Evolutionary conservation across 2,329 filamentous ascomycete species (phyloP).

Genomic region (Zymoseptoria ardabiliae): DNA sequence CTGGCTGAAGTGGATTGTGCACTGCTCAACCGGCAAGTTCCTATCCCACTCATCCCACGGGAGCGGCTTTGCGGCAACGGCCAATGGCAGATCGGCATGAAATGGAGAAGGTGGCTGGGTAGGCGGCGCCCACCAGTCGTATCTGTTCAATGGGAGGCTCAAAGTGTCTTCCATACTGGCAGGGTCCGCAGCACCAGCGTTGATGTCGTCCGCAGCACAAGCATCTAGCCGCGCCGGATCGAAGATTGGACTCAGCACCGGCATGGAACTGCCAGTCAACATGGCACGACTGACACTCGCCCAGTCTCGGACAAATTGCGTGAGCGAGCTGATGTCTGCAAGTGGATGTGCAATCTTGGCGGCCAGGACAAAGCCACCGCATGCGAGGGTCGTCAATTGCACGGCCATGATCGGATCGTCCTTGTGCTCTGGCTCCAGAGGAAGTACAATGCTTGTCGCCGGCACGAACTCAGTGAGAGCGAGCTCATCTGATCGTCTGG

Average conservation of each 20-base stretch:
- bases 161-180: not conserved
- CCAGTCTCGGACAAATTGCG: conserved; percentile 3
- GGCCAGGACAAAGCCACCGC: conserved; percentile 3
- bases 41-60: conserved; percentile 1
- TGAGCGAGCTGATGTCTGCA: conserved; percentile 4
- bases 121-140: conserved; percentile 4
- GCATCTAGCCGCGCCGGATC: conserved; percentile 1
- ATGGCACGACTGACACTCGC: conserved; percentile 2
- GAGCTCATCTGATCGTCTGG: not conserved
- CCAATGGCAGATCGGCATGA: not conserved
- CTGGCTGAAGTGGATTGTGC: conserved; percentile 3
- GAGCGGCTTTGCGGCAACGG: not conserved
- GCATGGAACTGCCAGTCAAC: not conserved
- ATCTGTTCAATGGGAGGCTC: conserved; percentile 3
- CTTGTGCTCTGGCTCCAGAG: not conserved
- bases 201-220: conserved; percentile 1
- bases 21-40: not conserved
- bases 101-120: conserved; percentile 1
- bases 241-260: not conserved
- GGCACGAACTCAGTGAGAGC: conserved; percentile 1
- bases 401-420: conserved; percentile 4
- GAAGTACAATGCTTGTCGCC: conserved; percentile 1
- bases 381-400: conserved; percentile 3
- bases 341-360: conserved; percentile 7
- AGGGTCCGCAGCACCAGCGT: not conserved